Evolutionary conservation across 345 rosid genomes (phyloP).

Genomic region (Bretschneidera sinensis): DNA sequence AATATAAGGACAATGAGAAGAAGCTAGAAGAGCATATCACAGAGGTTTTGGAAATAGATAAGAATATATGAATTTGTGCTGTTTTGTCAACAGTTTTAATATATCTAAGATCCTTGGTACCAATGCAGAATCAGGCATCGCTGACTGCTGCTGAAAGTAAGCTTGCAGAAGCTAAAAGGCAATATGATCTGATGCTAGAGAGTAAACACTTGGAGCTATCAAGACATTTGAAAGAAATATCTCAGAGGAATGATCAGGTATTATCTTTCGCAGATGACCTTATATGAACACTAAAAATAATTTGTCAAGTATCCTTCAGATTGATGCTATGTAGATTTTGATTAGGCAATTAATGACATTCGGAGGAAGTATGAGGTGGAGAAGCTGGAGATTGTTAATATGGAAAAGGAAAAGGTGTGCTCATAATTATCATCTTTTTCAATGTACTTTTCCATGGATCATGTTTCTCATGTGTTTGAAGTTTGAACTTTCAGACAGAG

Average conservation of each 20-base stretch:
- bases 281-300: slow-evolving; percentile 12
- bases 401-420: slow-evolving; percentile 65
- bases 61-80: slow-evolving; percentile 3
- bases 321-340: slow-evolving; percentile 18
- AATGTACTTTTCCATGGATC: slow-evolving; percentile 9
- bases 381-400: slow-evolving; percentile 57
- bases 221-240: slow-evolving; percentile 83
- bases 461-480: slow-evolving; percentile 19
- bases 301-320: neutral
- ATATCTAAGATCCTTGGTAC: slow-evolving; percentile 15
- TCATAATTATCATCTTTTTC: slow-evolving; percentile 10
- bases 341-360: slow-evolving; percentile 82
- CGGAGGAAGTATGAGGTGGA: slow-evolving; percentile 77
- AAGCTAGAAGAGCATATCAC: slow-evolving; percentile 53
- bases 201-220: slow-evolving; percentile 78
- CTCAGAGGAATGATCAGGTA: slow-evolving; percentile 91
- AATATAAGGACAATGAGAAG: slow-evolving; percentile 47
- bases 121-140: slow-evolving; percentile 57
- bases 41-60: slow-evolving; percentile 41
- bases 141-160: slow-evolving; percentile 59
- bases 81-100: slow-evolving; percentile 7
- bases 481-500: slow-evolving; percentile 47
- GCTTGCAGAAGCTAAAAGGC: slow-evolving; percentile 66
- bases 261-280: slow-evolving; percentile 18
- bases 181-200: slow-evolving; percentile 73